phyloP scores from a whole-genome alignment of 768 basidiomycete genomes.

The Russula lepida region DNA sequence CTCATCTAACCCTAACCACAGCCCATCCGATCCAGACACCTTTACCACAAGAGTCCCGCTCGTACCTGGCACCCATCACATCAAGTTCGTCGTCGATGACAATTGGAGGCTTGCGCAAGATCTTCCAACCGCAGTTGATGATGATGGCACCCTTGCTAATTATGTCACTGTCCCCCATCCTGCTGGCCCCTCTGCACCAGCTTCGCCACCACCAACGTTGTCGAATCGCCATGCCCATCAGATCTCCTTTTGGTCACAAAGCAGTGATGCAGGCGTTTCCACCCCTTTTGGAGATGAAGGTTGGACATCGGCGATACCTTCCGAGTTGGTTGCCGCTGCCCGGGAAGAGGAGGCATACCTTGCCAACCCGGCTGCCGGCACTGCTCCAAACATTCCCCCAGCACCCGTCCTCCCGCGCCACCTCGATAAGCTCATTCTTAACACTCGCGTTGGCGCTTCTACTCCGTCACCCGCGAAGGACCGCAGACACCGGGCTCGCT shows the following conservation, averaged over 20 bases:
- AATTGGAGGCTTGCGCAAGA: slow-evolving; percentile 73
- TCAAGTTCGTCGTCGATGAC: slow-evolving; percentile 93
- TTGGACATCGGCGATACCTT: slow-evolving; percentile 80
- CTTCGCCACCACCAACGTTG: slow-evolving; percentile 29
- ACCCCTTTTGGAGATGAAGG: slow-evolving; percentile 27
- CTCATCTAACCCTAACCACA: slow-evolving; percentile 15
- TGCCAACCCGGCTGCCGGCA: slow-evolving; percentile 29
- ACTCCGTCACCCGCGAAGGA: slow-evolving; percentile 6
- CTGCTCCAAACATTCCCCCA: slow-evolving; percentile 74
- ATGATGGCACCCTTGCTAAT: slow-evolving; percentile 90
- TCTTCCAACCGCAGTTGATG: slow-evolving; percentile 84
- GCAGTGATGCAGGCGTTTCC: slow-evolving; percentile 19
- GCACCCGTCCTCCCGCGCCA: slow-evolving; percentile 86
- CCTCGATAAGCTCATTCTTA: slow-evolving; percentile 90
- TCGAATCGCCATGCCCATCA: slow-evolving; percentile 22
- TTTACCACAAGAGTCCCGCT: slow-evolving; percentile 43
- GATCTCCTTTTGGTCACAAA: slow-evolving; percentile 38
- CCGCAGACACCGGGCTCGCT: slow-evolving; percentile 18
- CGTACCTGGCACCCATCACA: slow-evolving; percentile 84
- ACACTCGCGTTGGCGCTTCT: slow-evolving; percentile 35
- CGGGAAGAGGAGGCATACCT: slow-evolving; percentile 77
- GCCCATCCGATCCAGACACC: slow-evolving; percentile 25
- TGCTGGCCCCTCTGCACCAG: slow-evolving; percentile 26
- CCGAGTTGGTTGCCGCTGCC: slow-evolving; percentile 70
- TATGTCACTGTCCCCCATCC: slow-evolving; percentile 64